Evolutionary conservation across 2,329 filamentous ascomycete species (phyloP).

Genomic region (Aspergillus candidus): DNA sequence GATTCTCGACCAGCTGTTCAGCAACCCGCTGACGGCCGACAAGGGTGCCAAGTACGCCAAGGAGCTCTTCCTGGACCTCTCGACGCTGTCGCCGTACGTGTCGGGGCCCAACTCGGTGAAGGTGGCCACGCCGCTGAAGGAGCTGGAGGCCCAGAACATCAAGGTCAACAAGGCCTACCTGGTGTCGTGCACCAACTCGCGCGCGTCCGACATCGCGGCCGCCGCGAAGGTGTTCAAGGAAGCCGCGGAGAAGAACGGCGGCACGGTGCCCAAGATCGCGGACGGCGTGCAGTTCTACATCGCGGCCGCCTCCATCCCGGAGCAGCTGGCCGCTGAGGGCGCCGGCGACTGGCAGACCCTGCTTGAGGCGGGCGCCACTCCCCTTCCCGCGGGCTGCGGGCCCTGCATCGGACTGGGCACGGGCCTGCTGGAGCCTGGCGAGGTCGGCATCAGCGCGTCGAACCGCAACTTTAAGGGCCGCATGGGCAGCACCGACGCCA

Average conservation of each 20-base stretch:
- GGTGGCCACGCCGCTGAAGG: slow-evolving; percentile 67
- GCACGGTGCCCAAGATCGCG: slow-evolving; percentile 63
- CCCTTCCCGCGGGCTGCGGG: slow-evolving; percentile 68
- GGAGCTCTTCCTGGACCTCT: slow-evolving; percentile 71
- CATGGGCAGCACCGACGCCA: slow-evolving; percentile 74
- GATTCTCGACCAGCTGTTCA: slow-evolving; percentile 64
- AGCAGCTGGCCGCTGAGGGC: slow-evolving; percentile 72
- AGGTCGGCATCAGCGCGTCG: slow-evolving; percentile 74
- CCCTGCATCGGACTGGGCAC: slow-evolving; percentile 81
- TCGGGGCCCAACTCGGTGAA: slow-evolving; percentile 90
- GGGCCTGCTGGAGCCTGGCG: slow-evolving; percentile 75
- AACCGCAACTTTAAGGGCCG: slow-evolving; percentile 91
- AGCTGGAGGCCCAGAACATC: slow-evolving; percentile 69
- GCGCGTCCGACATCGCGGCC: slow-evolving; percentile 71
- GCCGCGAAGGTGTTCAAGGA: slow-evolving; percentile 82
- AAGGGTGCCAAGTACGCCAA: slow-evolving; percentile 77
- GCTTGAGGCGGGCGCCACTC: slow-evolving; percentile 68
- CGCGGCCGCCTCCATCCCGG: slow-evolving; percentile 71
- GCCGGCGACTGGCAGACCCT: slow-evolving; percentile 80
- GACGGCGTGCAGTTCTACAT: slow-evolving; percentile 80
- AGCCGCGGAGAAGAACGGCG: slow-evolving; percentile 56
- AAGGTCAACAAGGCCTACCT: slow-evolving; percentile 78
- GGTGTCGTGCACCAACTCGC: slow-evolving; percentile 82
- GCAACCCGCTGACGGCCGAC: slow-evolving; percentile 63
- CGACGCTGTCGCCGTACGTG: slow-evolving; percentile 76